phyloP scores from a whole-genome alignment of 164 flowering plant species.

The Cinnamomum micranthum region DNA sequence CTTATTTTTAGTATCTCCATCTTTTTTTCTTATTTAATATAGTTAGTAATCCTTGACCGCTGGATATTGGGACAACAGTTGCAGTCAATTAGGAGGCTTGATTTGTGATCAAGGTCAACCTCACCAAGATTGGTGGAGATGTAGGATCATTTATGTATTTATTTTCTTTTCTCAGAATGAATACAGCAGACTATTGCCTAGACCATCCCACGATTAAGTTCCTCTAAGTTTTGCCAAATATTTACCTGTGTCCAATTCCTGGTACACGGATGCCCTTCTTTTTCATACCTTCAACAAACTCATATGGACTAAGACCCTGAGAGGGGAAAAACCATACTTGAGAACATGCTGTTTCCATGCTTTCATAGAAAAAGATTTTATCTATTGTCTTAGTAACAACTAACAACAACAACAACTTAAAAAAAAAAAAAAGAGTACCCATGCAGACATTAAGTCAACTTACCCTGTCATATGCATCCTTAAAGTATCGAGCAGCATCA shows the following conservation, averaged over 20 bases:
- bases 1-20: too few relatives aligned
- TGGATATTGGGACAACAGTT: too few relatives aligned
- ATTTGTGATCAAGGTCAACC: too few relatives aligned
- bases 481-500: slow-evolving; percentile 98
- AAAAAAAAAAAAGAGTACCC: neutral
- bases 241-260: slow-evolving; percentile 97
- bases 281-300: slow-evolving; percentile 95
- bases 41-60: too few relatives aligned
- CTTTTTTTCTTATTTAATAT: too few relatives aligned
- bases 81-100: too few relatives aligned
- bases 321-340: neutral
- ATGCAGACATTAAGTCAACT: neutral
- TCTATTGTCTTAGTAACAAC: neutral
- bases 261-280: slow-evolving; percentile 99
- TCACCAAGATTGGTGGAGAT: too few relatives aligned
- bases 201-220: too few relatives aligned
- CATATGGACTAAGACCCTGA: slow-evolving; percentile 81
- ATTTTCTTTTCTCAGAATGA: too few relatives aligned
- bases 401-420: too few relatives aligned
- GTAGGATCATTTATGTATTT: too few relatives aligned
- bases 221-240: neutral
- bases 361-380: neutral
- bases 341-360: neutral
- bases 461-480: slow-evolving; percentile 92
- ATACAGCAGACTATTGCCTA: too few relatives aligned